Percentiles rank a stretch among this genome's conserved stretches.
These are phyloP conservation scores for Volvariella surrecta DNA, from an alignment of 1,284 basidiomycete species.

Conservation along the genomic window DNA sequence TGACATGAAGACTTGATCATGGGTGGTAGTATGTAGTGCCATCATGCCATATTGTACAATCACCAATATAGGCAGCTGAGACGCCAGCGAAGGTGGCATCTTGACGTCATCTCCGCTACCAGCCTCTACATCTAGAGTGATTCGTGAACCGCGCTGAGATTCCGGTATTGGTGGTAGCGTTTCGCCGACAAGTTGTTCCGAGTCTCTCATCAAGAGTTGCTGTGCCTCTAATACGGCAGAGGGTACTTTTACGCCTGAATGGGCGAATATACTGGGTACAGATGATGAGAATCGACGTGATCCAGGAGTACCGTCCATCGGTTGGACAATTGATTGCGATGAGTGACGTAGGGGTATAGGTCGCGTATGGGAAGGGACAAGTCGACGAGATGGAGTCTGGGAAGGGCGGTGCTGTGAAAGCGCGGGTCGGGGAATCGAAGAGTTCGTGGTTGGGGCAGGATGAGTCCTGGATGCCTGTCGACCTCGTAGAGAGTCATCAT, in stretches of 20 bases:
- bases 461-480: slow-evolving; percentile 13
- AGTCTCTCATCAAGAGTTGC: slow-evolving; percentile 37
- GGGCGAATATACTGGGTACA: slow-evolving; percentile 71
- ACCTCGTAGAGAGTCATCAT: slow-evolving; percentile 17
- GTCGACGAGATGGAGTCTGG: slow-evolving; percentile 13
- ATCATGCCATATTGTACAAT: slow-evolving; percentile 76
- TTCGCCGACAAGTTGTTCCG: slow-evolving; percentile 27
- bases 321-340: slow-evolving; percentile 24
- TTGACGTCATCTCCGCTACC: slow-evolving; percentile 19
- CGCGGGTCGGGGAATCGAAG: slow-evolving; percentile 10
- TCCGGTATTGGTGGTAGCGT: slow-evolving; percentile 46
- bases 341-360: slow-evolving; percentile 19
- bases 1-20: slow-evolving; percentile 78
- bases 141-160: slow-evolving; percentile 22
- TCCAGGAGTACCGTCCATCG: slow-evolving; percentile 23
- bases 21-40: slow-evolving; percentile 75
- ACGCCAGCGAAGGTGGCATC: slow-evolving; percentile 51
- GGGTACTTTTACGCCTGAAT: slow-evolving; percentile 69
- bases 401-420: slow-evolving; percentile 17
- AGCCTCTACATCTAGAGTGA: slow-evolving; percentile 27
- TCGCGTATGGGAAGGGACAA: slow-evolving; percentile 8
- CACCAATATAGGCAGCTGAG: slow-evolving; percentile 60
- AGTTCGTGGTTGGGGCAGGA: slow-evolving; percentile 8
- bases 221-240: slow-evolving; percentile 64
- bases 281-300: slow-evolving; percentile 45